Evolutionary conservation across 768 basidiomycete genomes (phyloP), one percentile per base, ranked within the genome.

Genomic region (Leccinum ochraceum): DNA sequence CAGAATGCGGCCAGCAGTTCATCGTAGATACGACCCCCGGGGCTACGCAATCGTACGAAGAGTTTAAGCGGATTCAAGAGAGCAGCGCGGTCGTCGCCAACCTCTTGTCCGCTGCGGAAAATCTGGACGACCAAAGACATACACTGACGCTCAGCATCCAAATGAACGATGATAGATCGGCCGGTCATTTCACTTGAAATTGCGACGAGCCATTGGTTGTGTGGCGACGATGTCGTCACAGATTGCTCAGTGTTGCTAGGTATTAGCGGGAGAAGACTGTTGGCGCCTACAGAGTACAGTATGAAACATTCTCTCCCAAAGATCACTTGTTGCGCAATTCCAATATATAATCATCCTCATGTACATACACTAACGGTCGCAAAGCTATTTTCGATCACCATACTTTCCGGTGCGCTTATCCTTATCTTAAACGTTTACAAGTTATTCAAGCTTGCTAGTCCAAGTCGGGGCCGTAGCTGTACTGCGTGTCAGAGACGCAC

Each of bases 31-130:
- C 22, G 22, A 22, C 22, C 22, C 22, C 22, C 22, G 22, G 22
- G 22, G 22, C 2, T 22, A 22, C 22, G 22, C 22, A 22, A 22
- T 22, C 22, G 22, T 22, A 22, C 22, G 85, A 85, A 24, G 74
- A 77, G 61, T 71, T 83, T 16, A 80, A 83, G 63, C 76, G 82
- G 13, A 78, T 79, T 10, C 0, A 37, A 39, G 67, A 64, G 17
- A 74, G 51, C 39, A 59, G 65, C 36, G 70, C 73, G 6, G 74
- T 70, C 22, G 70, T 74, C 64, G 74, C 61, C 50, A 69, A 64
- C 63, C 82, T 78, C 75, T 86, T 87, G 36, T 6, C 17, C 84
- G 22, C 22, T 24, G 2, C 22, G 22, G 2, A 66, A 91, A 69
- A 92, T 93, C 80, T 11, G 11, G 22, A 34, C 1, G 32, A 34